These are phyloP conservation scores for Aegilops sharonensis DNA, from an alignment of 176 grass and related monocot genomes.

Conservation along the genomic window DNA sequence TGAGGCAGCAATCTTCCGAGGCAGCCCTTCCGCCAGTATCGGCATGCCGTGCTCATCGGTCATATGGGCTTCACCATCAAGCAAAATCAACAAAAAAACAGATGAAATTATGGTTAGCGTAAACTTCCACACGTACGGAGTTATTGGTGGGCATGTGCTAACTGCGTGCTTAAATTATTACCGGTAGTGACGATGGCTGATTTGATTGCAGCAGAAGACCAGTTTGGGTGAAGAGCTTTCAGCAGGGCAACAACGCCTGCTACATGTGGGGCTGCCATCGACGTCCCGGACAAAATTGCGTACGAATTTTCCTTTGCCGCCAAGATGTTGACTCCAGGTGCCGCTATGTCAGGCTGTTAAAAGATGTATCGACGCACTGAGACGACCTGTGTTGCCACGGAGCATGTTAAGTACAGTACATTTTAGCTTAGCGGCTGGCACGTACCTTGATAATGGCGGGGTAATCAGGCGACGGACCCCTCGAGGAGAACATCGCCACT, in stretches of 20 bases:
- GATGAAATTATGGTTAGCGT: background rate
- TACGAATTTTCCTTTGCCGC: background rate
- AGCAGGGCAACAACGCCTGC: conserved; percentile 4
- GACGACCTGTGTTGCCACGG: too few relatives aligned
- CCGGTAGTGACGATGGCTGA: conserved; percentile 30
- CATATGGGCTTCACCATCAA: background rate
- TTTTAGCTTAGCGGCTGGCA: too few relatives aligned
- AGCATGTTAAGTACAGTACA: too few relatives aligned
- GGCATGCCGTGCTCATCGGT: background rate
- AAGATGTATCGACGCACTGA: too few relatives aligned
- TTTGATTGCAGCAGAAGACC: conserved; percentile 20
- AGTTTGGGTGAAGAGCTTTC: conserved; percentile 29
- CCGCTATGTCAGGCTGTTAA: background rate
- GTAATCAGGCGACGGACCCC: conserved; percentile 14
- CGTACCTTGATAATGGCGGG: conserved; percentile 13
- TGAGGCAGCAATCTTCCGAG: background rate
- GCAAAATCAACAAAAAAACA: too few relatives aligned
- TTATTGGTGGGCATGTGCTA: too few relatives aligned
- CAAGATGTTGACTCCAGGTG: conserved; percentile 33
- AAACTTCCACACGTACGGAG: too few relatives aligned
- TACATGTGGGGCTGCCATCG: conserved; percentile 32
- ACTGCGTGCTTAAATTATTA: background rate
- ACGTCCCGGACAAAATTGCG: background rate
- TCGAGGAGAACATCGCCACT: conserved; percentile 23
- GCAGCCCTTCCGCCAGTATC: conserved; percentile 16